These are phyloP conservation scores for Geotrichum cucujoidarum DNA, from an alignment of 1,139 yeast species.

Conservation along the genomic window DNA sequence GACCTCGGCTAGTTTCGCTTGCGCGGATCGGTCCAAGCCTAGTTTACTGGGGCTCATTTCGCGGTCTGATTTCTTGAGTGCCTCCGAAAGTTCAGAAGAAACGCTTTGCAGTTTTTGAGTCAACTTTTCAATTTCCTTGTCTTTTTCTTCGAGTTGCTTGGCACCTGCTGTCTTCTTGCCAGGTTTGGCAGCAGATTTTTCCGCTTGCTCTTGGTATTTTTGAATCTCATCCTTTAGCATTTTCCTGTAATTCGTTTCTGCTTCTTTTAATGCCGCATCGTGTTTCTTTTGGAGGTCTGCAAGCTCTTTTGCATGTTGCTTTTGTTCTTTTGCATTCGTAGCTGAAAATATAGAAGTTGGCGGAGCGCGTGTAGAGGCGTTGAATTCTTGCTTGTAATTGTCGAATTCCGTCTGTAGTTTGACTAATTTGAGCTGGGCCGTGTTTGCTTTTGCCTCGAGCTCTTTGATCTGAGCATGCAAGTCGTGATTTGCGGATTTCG, in stretches of 20 bases:
- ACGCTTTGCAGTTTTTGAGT: neutral
- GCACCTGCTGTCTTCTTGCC: neutral
- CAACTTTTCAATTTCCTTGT: neutral
- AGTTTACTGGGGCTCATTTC: neutral
- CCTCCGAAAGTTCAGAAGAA: neutral
- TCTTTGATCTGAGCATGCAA: neutral
- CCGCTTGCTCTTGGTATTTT: neutral
- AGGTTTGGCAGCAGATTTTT: neutral
- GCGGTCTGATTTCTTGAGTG: neutral
- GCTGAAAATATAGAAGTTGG: neutral
- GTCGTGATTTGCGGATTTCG: too few species aligned
- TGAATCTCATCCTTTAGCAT: too few species aligned
- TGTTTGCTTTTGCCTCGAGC: neutral
- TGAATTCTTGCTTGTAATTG: neutral
- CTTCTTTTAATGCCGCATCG: neutral
- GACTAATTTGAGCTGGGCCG: neutral
- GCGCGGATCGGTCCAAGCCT: constrained; percentile 6
- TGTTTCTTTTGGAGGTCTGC: neutral
- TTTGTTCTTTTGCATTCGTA: neutral
- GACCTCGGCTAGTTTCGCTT: constrained; percentile 21
- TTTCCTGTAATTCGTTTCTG: neutral
- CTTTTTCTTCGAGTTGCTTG: neutral
- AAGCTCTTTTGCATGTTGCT: neutral
- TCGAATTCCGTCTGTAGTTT: neutral
- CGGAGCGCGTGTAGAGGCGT: neutral